Conservation (phyloP, 2,329 filamentous ascomycete species). For the Penicillium brasilianum region DNA sequence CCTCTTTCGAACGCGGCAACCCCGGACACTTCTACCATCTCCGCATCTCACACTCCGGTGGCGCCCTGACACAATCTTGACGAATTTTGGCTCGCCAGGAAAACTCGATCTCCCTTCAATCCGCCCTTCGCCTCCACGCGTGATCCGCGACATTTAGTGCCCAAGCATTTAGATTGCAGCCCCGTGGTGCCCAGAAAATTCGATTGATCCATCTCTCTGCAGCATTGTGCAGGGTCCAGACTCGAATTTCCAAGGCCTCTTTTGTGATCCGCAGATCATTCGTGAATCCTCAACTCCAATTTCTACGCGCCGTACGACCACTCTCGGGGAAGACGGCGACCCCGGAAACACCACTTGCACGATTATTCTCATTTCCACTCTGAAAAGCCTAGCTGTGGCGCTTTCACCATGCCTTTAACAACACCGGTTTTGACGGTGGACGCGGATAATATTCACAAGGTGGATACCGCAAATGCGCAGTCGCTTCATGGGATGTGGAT, state of each 20-base stretch:
- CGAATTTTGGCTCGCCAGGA: conserved; percentile 15
- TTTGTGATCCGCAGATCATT: conserved; percentile 22
- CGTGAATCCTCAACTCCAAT: conserved; percentile 25
- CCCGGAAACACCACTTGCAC: conserved; percentile 40
- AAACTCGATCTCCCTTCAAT: conserved; percentile 4
- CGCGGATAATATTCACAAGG: conserved; percentile 88
- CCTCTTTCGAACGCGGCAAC: conserved; percentile 26
- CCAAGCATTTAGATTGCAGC: conserved; percentile 25
- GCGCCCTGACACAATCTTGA: conserved; percentile 24
- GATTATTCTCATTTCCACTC: conserved; percentile 3
- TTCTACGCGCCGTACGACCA: conserved; percentile 48
- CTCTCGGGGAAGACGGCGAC: conserved; percentile 51
- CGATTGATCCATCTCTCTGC: conserved; percentile 28
- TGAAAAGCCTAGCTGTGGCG: conserved; percentile 29
- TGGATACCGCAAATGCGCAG: conserved; percentile 90
- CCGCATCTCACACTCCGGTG: conserved; percentile 24
- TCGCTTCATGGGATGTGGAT: conserved; percentile 98
- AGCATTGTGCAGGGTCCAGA: conserved; percentile 25
- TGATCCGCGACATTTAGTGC: conserved; percentile 14
- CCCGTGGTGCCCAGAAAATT: conserved; percentile 16
- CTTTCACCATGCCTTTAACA: conserved; percentile 76
- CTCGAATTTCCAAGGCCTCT: conserved; percentile 18
- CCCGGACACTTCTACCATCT: conserved; percentile 12
- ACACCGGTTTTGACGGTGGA: conserved; percentile 90
- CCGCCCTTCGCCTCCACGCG: conserved; percentile 13